Evolutionary conservation across 2,329 filamentous ascomycete species (phyloP).

Genomic region (Atkinsonella hypoxylon): DNA sequence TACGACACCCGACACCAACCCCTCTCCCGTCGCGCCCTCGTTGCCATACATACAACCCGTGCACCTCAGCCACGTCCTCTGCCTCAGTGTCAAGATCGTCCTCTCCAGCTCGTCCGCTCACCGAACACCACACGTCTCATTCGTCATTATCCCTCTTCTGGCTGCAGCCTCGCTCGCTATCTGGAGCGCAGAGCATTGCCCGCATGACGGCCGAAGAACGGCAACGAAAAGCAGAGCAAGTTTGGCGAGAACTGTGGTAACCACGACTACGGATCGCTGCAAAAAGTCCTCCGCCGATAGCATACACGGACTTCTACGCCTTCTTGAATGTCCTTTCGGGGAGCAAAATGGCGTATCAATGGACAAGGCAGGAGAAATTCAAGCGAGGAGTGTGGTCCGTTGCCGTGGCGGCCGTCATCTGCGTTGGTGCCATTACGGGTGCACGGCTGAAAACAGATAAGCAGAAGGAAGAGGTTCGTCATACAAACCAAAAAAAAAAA

Average conservation of each 20-base stretch:
- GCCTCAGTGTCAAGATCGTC: not conserved
- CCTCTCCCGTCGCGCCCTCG: not conserved
- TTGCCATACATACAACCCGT: not conserved
- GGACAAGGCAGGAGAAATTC: constrained; percentile 22
- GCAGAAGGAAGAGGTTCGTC: constrained; percentile 30
- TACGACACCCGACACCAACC: not conserved
- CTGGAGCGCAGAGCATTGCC: constrained; percentile 1
- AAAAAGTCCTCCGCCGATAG: too few species aligned
- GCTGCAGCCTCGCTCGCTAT: not conserved
- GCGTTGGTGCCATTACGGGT: constrained; percentile 35
- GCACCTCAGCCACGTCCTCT: not conserved
- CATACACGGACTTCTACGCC: too few species aligned
- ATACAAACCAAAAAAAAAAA: too few species aligned
- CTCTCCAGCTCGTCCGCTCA: not conserved
- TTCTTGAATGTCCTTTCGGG: not conserved
- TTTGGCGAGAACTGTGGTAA: constrained; percentile 19
- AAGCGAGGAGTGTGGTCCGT: constrained; percentile 27
- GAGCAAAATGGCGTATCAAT: constrained; percentile 7
- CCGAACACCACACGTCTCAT: not conserved
- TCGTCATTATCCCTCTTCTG: too few species aligned
- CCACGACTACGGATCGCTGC: not conserved
- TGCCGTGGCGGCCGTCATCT: constrained; percentile 33
- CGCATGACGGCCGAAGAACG: constrained; percentile 13
- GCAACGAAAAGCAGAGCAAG: constrained; percentile 12
- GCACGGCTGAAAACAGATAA: constrained; percentile 36